Base-by-base conservation (phyloP, 148 eudicot genomes). In the Cornus kousa region DNA sequence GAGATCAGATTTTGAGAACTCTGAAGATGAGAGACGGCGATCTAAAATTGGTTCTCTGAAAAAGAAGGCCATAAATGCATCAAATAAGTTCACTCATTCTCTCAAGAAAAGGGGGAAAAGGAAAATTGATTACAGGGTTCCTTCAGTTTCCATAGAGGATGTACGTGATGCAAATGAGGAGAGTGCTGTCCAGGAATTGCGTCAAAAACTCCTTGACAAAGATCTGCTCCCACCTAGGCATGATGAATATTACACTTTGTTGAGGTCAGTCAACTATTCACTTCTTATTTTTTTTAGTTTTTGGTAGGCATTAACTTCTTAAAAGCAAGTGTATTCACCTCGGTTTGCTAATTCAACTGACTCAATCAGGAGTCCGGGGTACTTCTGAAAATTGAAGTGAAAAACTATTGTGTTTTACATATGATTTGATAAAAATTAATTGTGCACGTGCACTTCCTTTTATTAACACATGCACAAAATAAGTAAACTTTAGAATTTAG, bases 41-140 rank as follows among this genome's bases (percentile, higher is more conserved):
- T 87, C 86, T 5, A 91, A 83, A 80, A 89, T 89, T 59, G 94
- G 94, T 12, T 16, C 74, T 62, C 67, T 91, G 10, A 89, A 77
- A 78, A 91, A 90, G 82, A 91, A 88, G 85, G 95, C 95, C 0
- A 75, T 89, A 24, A 83, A 88, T 83, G 93, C 95, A 40, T 89
- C 93, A 40, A 89, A 84, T 73, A 91, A 85, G 84, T 79, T 91
- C 74, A 84, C 90, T 68, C 93, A 88, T 83, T 87, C 88, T 57
- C 83, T 91, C 53, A 91, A 88, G 87, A 91, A 87, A 84, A 82
- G 93, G 84, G 93, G 95, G 24, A 91, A 89, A 80, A 85, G 91
- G 77, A 90, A 88, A 80, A 80, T 90, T 67, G 90, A 91, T 74
- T 88, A 80, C 74, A 85, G 91, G 82, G 80, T 89, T 79, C 93